Base-by-base conservation (phyloP, 768 basidiomycete genomes). In the Suillus bovinus region DNA sequence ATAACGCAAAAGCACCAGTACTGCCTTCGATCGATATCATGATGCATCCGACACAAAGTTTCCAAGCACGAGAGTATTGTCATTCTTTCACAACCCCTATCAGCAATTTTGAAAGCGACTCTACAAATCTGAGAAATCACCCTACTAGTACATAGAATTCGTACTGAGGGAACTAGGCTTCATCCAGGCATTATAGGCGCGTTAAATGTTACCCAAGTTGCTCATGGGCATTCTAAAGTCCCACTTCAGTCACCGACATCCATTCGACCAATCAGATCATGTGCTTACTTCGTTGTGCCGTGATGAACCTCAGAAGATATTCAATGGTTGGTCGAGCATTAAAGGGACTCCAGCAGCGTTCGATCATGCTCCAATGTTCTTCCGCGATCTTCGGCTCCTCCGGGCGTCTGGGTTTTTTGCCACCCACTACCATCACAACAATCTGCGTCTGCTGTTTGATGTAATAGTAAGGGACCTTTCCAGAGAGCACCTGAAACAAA, bases 281-380 rank as follows among this genome's bases (percentile, higher is more conserved):
- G 14, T 38, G 24, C 54, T 55, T 38, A 55, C 54, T 27, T 38
- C 36, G 17, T 38, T 56, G 54, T 33, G 36, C 17, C 24, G 5
- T 6, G 36, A 60, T 5, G 57, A 73, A 73, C 17, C 52, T n/a
- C 7, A 69, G 55, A 2, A 71, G 44, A n/a, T 67, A 67, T 38
- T 69, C 61, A 11, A 62, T 42, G 14, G 58, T 61, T 14, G 70
- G 70, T 20, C 66, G 67, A 22, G 22, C 8, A 16, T 36, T 22
- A 10, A 27, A 17, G 24, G 54, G 5, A 13, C 24, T 39, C 61
- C 61, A 62, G 34, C 61, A 62, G 34, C 42, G 38, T 33, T 62
- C 56, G 20, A 62, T 62, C 34, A 62, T 49, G 42, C 29, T 49
- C 61, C 58, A 62, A 31, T 62, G 59, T 14, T 49, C 61, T 31